Conservation (phyloP, 2,329 filamentous ascomycete species). For the Monilinia polystroma region DNA sequence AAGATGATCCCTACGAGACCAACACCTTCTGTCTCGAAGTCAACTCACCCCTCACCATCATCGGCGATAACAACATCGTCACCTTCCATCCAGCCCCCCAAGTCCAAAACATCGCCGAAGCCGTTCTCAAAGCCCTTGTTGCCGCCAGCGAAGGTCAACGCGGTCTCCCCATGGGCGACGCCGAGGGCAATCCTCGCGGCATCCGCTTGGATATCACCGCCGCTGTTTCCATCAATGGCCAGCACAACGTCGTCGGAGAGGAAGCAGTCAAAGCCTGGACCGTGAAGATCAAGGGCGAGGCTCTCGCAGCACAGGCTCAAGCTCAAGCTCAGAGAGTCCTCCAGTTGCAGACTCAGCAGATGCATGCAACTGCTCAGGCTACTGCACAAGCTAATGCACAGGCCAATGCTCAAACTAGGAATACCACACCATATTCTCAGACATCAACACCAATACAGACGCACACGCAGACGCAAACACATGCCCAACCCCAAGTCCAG, state of each 20-base stretch:
- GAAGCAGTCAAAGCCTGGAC: neutral
- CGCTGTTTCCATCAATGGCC: constrained; percentile 47
- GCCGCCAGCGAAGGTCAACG: constrained; percentile 44
- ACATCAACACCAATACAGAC: too few relatives aligned
- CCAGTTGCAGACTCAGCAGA: neutral
- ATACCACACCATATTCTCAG: neutral
- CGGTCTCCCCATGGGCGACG: constrained; percentile 49
- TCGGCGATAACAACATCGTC: constrained; percentile 50
- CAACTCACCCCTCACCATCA: constrained; percentile 49
- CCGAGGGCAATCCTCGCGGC: constrained; percentile 46
- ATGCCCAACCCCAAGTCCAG: neutral
- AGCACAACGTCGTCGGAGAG: constrained; percentile 47
- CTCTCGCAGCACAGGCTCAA: neutral
- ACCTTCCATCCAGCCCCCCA: constrained; percentile 43
- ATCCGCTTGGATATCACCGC: constrained; percentile 48
- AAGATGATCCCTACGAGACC: constrained; percentile 41
- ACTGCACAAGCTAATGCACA: neutral
- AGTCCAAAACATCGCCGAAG: constrained; percentile 46
- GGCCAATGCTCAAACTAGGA: neutral
- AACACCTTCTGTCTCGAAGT: constrained; percentile 44
- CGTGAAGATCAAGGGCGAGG: neutral
- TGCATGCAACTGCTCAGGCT: neutral
- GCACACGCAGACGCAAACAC: neutral
- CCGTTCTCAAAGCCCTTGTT: constrained; percentile 48
- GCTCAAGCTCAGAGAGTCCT: neutral